These are phyloP conservation scores for Castanea mollissima DNA, from an alignment of 306 rosid genomes.

Conservation along the genomic window DNA sequence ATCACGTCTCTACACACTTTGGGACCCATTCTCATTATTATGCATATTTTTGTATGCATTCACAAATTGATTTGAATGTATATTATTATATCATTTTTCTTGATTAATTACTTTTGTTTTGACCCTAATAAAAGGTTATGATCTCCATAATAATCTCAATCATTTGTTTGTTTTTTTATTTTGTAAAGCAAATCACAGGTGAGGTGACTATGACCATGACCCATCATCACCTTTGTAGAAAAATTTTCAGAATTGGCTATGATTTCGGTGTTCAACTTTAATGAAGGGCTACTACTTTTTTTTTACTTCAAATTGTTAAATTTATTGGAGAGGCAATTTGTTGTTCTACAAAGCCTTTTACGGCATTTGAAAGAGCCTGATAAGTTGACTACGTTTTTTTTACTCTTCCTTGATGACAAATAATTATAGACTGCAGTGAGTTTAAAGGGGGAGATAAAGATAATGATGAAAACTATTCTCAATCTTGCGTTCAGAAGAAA, in stretches of 20 bases:
- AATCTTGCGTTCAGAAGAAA: too few species aligned
- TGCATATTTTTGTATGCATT: background rate
- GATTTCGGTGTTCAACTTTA: background rate
- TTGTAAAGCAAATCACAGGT: slow-evolving; percentile 13
- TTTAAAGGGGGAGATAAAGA: too few species aligned
- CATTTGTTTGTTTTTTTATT: slow-evolving; percentile 24
- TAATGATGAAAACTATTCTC: too few species aligned
- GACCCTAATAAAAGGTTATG: background rate
- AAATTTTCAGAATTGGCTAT: background rate
- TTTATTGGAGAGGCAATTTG: background rate
- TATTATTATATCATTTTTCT: background rate
- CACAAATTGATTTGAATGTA: too few species aligned
- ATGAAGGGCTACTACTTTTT: background rate
- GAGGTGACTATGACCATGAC: background rate
- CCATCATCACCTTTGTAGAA: background rate
- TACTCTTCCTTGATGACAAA: too few species aligned
- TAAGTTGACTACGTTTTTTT: too few species aligned
- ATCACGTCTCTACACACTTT: background rate
- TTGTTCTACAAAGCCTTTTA: too few species aligned
- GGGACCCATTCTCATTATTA: background rate
- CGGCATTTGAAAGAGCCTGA: too few species aligned
- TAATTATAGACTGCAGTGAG: too few species aligned
- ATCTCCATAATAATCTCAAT: slow-evolving; percentile 30
- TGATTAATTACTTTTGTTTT: background rate
- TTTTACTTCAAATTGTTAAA: background rate